These are phyloP conservation scores for Dryas integrifolia DNA, from an alignment of 331 rosid species.

Conservation along the genomic window DNA sequence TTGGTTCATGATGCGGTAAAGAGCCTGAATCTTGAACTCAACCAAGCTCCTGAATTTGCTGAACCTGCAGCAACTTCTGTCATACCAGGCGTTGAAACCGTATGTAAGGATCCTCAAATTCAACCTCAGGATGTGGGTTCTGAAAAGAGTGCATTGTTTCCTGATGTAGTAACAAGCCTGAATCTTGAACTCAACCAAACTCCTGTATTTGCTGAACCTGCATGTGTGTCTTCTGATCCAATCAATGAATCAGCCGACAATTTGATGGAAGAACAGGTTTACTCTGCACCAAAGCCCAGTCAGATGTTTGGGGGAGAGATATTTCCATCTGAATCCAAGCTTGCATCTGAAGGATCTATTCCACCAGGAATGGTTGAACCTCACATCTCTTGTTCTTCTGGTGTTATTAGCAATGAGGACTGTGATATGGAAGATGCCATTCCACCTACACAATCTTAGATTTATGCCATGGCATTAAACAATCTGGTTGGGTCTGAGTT, in stretches of 20 bases:
- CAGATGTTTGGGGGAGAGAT: constrained; percentile 22
- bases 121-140: constrained; percentile 23
- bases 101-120: constrained; percentile 22
- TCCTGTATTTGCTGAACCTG: constrained; percentile 34
- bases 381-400: constrained; percentile 30
- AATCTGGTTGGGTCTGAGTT: constrained; percentile 21
- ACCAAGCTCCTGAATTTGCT: constrained; percentile 28
- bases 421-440: constrained; percentile 28
- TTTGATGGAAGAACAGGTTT: constrained; percentile 31
- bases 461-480: neutral
- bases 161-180: constrained; percentile 25
- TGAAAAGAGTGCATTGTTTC: constrained; percentile 31
- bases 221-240: constrained; percentile 20
- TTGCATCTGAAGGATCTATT: constrained; percentile 27
- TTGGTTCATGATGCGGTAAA: constrained; percentile 28
- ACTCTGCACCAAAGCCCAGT: constrained; percentile 13
- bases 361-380: constrained; percentile 22
- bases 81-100: constrained; percentile 25
- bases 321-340: constrained; percentile 19
- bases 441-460: constrained; percentile 35
- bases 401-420: constrained; percentile 21
- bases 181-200: constrained; percentile 35
- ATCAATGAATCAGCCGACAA: constrained; percentile 21
- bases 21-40: constrained; percentile 32
- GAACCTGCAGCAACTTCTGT: constrained; percentile 29